Conservation (phyloP, 2,329 filamentous ascomycete genomes). For the Graphiopsis chlorocephala region DNA sequence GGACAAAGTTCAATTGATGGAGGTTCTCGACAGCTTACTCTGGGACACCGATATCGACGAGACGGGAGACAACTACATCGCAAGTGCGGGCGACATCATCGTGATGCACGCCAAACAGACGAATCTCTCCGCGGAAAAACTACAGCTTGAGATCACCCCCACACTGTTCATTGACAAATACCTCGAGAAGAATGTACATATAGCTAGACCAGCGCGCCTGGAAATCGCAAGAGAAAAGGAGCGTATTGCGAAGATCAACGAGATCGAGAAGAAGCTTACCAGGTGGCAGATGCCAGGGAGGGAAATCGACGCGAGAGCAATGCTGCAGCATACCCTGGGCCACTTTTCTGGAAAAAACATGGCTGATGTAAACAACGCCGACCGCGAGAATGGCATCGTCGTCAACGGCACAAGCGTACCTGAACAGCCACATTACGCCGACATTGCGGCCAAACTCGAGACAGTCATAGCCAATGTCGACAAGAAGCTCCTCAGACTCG, state of each 20-base stretch:
- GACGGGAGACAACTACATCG: slow-evolving; percentile 35
- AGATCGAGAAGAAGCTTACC: slow-evolving; percentile 37
- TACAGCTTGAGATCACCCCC: slow-evolving; percentile 52
- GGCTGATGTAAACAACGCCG: slow-evolving; percentile 15
- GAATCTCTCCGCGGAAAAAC: slow-evolving; percentile 29
- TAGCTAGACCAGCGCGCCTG: slow-evolving; percentile 48
- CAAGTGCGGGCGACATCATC: slow-evolving; percentile 54
- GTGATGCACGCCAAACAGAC: slow-evolving; percentile 46
- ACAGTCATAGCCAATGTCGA: slow-evolving; percentile 34
- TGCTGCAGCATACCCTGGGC: slow-evolving; percentile 36
- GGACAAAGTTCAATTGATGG: slow-evolving; percentile 7
- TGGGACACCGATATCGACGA: slow-evolving; percentile 30
- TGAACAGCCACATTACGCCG: slow-evolving; percentile 24
- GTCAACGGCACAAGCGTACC: slow-evolving; percentile 21
- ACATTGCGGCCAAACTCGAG: slow-evolving; percentile 33
- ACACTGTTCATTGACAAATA: slow-evolving; percentile 61
- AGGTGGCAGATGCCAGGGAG: slow-evolving; percentile 35
- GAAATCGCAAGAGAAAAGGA: slow-evolving; percentile 36
- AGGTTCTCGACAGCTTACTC: slow-evolving; percentile 29
- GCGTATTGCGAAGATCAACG: slow-evolving; percentile 33
- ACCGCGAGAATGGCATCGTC: slow-evolving; percentile 21
- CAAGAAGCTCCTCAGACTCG: slow-evolving; percentile 30
- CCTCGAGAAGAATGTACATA: slow-evolving; percentile 49
- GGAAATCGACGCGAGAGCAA: slow-evolving; percentile 36
- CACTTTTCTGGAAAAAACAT: slow-evolving; percentile 32